Conservation (phyloP, 257 asterid genomes). For the Coffea eugenioides region DNA sequence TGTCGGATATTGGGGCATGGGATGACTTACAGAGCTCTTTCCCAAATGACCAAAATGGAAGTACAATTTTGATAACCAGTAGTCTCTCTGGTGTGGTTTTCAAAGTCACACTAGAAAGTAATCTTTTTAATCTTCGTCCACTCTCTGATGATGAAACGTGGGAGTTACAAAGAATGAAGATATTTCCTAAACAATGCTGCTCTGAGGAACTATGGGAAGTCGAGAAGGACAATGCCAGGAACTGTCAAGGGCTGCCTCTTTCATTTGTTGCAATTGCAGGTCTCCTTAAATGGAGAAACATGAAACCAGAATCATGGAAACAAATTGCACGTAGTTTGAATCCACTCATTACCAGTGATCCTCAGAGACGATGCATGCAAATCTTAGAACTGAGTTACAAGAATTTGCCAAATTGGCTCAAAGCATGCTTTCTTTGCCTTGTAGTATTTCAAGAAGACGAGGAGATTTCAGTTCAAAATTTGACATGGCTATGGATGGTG, state of each 20-base stretch:
- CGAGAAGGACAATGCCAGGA: not conserved
- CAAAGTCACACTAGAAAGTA: not conserved
- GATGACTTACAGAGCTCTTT: conserved; percentile 5
- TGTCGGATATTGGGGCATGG: conserved; percentile 13
- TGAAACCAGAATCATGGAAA: not conserved
- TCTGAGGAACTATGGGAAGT: not conserved
- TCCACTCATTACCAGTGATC: not conserved
- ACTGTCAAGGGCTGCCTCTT: conserved; percentile 9
- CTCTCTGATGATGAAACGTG: not conserved
- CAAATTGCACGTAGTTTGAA: not conserved
- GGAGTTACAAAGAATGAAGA: not conserved
- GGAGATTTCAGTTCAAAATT: not conserved
- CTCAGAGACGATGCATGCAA: not conserved
- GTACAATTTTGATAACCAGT: conserved; percentile 2
- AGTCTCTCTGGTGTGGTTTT: not conserved
- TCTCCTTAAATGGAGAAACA: conserved; percentile 2
- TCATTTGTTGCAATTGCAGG: conserved; percentile 17
- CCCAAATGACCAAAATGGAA: not conserved
- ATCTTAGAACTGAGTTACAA: not conserved
- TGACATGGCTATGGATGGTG: not conserved
- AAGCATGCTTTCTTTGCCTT: not conserved
- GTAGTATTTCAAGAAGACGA: not conserved
- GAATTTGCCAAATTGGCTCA: not conserved
- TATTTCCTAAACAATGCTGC: not conserved
- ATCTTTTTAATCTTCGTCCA: not conserved